A percentile compares a stretch with the other conserved stretches of the same genome.
phyloP scores from a whole-genome alignment of 805 yeast genomes.

The Wickerhamia fluorescens region DNA sequence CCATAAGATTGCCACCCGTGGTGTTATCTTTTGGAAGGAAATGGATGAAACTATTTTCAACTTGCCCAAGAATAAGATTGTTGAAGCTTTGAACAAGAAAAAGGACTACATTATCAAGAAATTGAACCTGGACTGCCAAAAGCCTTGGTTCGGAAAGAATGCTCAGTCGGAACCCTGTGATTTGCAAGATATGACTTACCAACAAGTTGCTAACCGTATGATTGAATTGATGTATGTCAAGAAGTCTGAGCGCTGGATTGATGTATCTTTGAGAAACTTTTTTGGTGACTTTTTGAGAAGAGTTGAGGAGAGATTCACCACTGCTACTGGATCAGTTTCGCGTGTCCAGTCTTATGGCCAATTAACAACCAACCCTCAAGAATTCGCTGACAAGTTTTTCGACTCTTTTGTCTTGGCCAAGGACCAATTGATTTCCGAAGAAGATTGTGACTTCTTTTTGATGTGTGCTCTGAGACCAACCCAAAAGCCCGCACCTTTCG shows the following conservation, averaged over 20 bases:
- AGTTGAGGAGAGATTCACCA: constrained; percentile 91
- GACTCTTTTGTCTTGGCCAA: constrained; percentile 66
- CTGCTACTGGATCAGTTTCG: constrained; percentile 46
- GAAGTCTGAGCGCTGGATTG: constrained; percentile 82
- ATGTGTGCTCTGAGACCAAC: constrained; percentile 71
- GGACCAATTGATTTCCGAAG: constrained; percentile 83
- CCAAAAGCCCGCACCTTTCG: constrained; percentile 97
- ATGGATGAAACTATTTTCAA: constrained; percentile 89
- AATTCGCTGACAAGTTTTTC: constrained; percentile 53
- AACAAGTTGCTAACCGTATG: constrained; percentile 80
- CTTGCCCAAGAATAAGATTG: constrained; percentile 81
- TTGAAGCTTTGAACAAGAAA: constrained; percentile 76
- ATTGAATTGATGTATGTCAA: constrained; percentile 84
- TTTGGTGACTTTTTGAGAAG: constrained; percentile 84
- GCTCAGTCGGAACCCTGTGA: constrained; percentile 71
- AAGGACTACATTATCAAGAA: constrained; percentile 77
- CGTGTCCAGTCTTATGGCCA: constrained; percentile 67
- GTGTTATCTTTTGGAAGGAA: constrained; percentile 96
- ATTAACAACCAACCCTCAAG: constrained; percentile 56
- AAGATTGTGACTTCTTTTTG: constrained; percentile 91
- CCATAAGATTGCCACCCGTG: constrained; percentile 97
- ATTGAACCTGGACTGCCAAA: constrained; percentile 92
- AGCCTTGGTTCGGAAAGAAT: constrained; percentile 93
- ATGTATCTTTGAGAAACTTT: constrained; percentile 75
- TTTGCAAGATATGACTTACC: constrained; percentile 90